Base-by-base conservation (phyloP, 192 early-diverging fungal species). In the Coemansia sp. region DNA sequence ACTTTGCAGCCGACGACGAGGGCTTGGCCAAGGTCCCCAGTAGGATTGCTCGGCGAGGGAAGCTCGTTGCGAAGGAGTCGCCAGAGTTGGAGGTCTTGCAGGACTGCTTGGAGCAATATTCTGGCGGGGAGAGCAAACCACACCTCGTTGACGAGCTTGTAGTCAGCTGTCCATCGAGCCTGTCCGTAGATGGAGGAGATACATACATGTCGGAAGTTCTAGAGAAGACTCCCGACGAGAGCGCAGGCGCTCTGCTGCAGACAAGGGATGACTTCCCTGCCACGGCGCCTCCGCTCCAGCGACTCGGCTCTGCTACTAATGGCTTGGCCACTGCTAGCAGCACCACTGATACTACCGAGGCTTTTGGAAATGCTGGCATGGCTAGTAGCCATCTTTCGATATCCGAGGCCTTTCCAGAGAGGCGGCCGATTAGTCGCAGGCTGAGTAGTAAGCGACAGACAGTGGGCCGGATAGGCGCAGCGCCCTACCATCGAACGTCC, bases 371-470 rank as follows among this genome's bases (percentile, higher is more conserved):
- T 39, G 44, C 3, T 2, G 27, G 51, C 51, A 6, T 27, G 39
- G 32, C 65, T 20, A 73, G 48, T 31, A 61, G 64, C 20, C 42
- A n/a, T 11, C 38, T 74, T 15, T 70, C 77, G 0, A 51, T 83
- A 5, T 64, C 80, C 20, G 76, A 77, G 19, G 76, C 76, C 22
- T 83, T 83, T 31, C 80, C 80, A 1, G 80, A 83, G 15, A 77
- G 80, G 38, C 73, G 63, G 63, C 80, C 68, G 1, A 51, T 83
- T 15, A 61, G 40, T 31, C 76, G 76, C 64, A 69, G 67, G 55
- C 31, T 58, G 15, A 58, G 55, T 17, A 58, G 55, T 17, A 58
- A 69, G 60, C 68, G 68, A 17, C 48, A 53, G 61, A 50, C 38
- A 4, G 27, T 62, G n/a, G 60, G 61, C 29, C 27, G 55, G 29